phyloP scores from a whole-genome alignment of 345 rosid species.

The Nasturtium officinale region DNA sequence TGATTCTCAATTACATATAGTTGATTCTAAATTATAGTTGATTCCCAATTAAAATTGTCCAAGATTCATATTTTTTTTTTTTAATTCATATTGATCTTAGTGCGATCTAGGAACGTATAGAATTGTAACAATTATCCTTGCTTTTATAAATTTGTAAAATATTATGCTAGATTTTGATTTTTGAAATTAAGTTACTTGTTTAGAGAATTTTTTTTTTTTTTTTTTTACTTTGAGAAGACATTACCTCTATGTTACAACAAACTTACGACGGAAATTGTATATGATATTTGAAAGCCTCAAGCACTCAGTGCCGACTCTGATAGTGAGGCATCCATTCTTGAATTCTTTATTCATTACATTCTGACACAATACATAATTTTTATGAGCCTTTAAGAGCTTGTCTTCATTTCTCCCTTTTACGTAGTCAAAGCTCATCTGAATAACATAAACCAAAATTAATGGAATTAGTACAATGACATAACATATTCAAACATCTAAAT shows the following conservation, averaged over 20 bases:
- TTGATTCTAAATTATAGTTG: slow-evolving; percentile 31
- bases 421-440: slow-evolving; percentile 8
- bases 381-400: background rate
- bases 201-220: too few relatives aligned
- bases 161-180: background rate
- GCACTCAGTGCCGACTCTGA: too few relatives aligned
- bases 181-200: background rate
- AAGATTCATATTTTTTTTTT: slow-evolving; percentile 17
- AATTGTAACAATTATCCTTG: background rate
- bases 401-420: slow-evolving; percentile 7
- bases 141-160: background rate
- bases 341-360: slow-evolving; percentile 19
- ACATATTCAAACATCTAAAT: background rate
- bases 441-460: background rate
- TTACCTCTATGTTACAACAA: too few relatives aligned
- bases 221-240: too few relatives aligned
- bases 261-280: too few relatives aligned
- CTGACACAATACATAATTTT: background rate
- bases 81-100: slow-evolving; percentile 24
- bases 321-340: slow-evolving; percentile 6
- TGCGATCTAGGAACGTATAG: background rate
- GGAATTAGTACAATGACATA: background rate
- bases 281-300: too few relatives aligned
- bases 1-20: slow-evolving; percentile 24
- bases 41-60: slow-evolving; percentile 22